Conservation (phyloP, 345 rosid genomes). For the Passiflora organensis region DNA sequence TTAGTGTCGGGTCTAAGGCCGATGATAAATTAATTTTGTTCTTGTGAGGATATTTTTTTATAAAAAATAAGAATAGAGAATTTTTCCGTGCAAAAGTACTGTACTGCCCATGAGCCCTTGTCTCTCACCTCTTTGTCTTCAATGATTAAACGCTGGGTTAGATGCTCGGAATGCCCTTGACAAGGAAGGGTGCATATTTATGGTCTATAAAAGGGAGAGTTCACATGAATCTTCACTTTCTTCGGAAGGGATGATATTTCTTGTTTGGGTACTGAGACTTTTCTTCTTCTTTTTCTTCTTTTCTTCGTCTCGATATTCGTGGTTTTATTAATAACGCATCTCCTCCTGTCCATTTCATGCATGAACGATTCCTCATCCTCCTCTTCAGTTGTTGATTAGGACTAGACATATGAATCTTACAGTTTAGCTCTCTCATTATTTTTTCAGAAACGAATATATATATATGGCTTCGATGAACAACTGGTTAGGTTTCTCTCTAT, state of each 20-base stretch:
- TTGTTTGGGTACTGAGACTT: slow-evolving; percentile 20
- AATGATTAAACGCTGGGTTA: background rate
- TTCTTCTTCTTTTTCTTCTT: slow-evolving; percentile 21
- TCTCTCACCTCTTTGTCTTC: background rate
- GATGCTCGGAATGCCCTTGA: slow-evolving; percentile 11
- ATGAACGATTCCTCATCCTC: slow-evolving; percentile 9
- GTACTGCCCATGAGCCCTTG: background rate
- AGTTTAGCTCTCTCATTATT: background rate
- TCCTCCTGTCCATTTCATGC: slow-evolving; percentile 20
- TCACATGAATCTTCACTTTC: slow-evolving; percentile 30
- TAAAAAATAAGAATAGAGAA: background rate
- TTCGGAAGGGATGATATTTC: slow-evolving; percentile 15
- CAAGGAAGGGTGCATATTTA: slow-evolving; percentile 11
- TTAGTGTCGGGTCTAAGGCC: too few species aligned
- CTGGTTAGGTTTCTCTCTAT: slow-evolving; percentile 29
- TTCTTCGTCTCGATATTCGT: slow-evolving; percentile 8
- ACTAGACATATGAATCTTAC: background rate
- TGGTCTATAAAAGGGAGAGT: background rate
- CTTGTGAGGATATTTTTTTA: background rate
- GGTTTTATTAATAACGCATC: background rate
- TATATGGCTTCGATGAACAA: slow-evolving; percentile 24
- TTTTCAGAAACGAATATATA: background rate
- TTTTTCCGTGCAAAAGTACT: slow-evolving; percentile 6
- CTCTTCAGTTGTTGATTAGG: background rate
- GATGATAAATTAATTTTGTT: background rate